Conservation (phyloP, 306 rosid genomes). For the Vigna mungo region DNA sequence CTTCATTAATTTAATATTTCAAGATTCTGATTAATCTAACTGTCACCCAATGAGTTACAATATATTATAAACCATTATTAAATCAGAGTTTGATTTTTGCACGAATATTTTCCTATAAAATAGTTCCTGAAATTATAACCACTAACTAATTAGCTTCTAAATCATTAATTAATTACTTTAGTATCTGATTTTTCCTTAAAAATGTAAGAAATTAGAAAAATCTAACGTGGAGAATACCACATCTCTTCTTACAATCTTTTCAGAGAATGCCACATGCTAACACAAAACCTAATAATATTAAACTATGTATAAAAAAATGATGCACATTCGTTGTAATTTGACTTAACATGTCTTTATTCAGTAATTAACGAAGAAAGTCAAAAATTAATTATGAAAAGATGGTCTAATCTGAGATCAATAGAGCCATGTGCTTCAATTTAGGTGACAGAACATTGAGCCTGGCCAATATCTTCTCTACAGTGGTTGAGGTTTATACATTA, state of each 20-base stretch:
- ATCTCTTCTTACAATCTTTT: background rate
- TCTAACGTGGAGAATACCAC: background rate
- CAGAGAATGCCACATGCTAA: background rate
- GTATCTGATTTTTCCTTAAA: background rate
- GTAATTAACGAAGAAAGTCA: background rate
- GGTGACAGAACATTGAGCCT: conserved; percentile 16
- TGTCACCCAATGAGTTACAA: background rate
- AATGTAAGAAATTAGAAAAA: background rate
- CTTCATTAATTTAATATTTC: background rate
- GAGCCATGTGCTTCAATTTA: conserved; percentile 15
- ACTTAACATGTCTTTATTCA: conserved; percentile 4
- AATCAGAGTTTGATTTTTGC: background rate
- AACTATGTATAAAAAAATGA: background rate
- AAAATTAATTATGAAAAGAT: background rate
- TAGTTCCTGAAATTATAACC: background rate
- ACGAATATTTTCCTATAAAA: background rate
- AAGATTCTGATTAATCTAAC: background rate
- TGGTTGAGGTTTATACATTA: background rate
- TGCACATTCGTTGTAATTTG: conserved; percentile 13
- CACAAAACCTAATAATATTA: background rate
- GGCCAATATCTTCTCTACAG: background rate
- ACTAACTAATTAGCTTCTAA: no score
- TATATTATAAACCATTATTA: background rate
- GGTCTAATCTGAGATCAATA: background rate
- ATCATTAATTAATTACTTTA: no score